phyloP scores from a whole-genome alignment of 129 eudicot species.

The Flaveria brownii region DNA sequence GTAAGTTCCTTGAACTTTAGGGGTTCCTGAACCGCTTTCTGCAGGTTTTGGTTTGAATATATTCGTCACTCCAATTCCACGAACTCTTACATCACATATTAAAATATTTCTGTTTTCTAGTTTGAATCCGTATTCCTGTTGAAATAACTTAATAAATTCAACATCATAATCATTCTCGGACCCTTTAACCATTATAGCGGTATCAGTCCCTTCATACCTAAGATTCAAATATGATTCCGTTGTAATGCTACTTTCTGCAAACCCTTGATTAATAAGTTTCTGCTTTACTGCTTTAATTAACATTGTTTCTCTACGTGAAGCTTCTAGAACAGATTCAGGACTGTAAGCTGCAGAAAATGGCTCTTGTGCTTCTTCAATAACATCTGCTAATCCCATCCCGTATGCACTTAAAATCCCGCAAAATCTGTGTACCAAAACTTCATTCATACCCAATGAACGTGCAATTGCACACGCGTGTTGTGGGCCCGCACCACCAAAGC shows the following conservation, averaged over 20 bases:
- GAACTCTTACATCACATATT: slow-evolving; percentile 93
- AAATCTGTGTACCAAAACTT: slow-evolving; percentile 79
- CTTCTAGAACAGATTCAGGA: slow-evolving; percentile 70
- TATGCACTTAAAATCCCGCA: slow-evolving; percentile 95
- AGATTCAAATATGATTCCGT: slow-evolving; percentile 76
- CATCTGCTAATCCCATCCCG: slow-evolving; percentile 99
- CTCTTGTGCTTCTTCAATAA: slow-evolving; percentile 91
- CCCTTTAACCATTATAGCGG: slow-evolving; percentile 85
- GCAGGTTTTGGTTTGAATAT: slow-evolving; percentile 73
- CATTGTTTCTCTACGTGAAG: slow-evolving; percentile 64
- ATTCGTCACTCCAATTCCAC: slow-evolving; percentile 91
- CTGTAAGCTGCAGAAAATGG: slow-evolving; percentile 81
- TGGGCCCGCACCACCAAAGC: slow-evolving; percentile 99
- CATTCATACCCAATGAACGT: slow-evolving; percentile 92
- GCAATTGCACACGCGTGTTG: slow-evolving; percentile 99
- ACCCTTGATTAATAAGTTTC: slow-evolving; percentile 77
- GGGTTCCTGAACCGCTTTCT: slow-evolving; percentile 41
- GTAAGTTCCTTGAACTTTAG: slow-evolving; percentile 53
- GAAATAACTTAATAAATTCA: slow-evolving; percentile 76
- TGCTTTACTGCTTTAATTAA: slow-evolving; percentile 56
- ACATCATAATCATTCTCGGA: slow-evolving; percentile 63
- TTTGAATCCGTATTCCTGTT: slow-evolving; percentile 91
- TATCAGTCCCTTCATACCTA: slow-evolving; percentile 96
- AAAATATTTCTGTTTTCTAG: slow-evolving; percentile 75
- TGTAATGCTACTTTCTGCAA: slow-evolving; percentile 56